A percentile compares a stretch with the other conserved stretches of the same genome.
Conservation (phyloP, 805 yeast species). For the Scheffersomyces spartinae region DNA sequence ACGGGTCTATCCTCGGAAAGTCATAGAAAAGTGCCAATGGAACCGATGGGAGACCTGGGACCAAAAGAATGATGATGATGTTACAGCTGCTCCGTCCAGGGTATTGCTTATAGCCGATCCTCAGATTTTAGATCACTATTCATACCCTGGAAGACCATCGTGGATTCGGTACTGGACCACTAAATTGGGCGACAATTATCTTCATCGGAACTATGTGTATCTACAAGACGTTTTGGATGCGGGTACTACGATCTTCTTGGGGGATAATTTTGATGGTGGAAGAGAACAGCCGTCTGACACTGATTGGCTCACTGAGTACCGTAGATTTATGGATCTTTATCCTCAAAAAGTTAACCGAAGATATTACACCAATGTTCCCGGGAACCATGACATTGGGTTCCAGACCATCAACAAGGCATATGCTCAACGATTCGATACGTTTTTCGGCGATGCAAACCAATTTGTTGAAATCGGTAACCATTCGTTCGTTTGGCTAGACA, state of each 20-base stretch:
- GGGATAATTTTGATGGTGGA: constrained; percentile 94
- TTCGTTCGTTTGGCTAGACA: constrained; percentile 62
- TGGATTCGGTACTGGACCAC: constrained; percentile 43
- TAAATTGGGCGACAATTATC: constrained; percentile 63
- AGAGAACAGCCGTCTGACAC: constrained; percentile 65
- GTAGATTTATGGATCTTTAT: constrained; percentile 58
- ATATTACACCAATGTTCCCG: constrained; percentile 39
- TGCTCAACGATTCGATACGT: constrained; percentile 49
- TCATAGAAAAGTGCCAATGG: not conserved
- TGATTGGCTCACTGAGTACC: constrained; percentile 58
- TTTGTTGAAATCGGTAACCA: constrained; percentile 54
- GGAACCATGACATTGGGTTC: constrained; percentile 96
- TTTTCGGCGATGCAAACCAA: constrained; percentile 64
- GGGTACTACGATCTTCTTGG: constrained; percentile 66
- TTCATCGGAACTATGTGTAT: constrained; percentile 60
- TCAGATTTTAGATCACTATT: constrained; percentile 78
- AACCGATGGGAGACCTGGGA: constrained; percentile 1
- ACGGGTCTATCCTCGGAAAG: not conserved
- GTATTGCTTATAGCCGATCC: constrained; percentile 73
- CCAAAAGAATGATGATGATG: constrained; percentile 7
- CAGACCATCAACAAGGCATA: constrained; percentile 56
- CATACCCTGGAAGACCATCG: constrained; percentile 65
- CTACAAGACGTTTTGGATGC: constrained; percentile 55
- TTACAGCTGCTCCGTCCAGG: constrained; percentile 4
- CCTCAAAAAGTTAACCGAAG: constrained; percentile 37